Conservation (phyloP, 805 yeast species). For the Candida montana region DNA sequence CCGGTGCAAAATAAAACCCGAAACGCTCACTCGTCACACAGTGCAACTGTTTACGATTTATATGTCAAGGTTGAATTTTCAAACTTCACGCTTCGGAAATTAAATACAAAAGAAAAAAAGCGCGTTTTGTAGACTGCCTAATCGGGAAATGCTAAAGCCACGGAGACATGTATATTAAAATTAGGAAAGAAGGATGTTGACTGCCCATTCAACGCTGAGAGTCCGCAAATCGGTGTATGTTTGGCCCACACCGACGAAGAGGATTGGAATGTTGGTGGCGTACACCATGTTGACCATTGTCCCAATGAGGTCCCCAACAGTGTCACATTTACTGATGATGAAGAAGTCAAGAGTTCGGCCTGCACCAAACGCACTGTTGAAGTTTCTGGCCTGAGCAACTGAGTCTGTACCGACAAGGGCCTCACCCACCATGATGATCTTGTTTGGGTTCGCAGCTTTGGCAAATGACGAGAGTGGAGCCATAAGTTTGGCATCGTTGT, state of each 20-base stretch:
- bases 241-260: constrained; percentile 96
- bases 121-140: constrained; percentile 4
- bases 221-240: constrained; percentile 92
- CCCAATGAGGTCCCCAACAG: constrained; percentile 95
- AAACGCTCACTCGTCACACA: too few species aligned
- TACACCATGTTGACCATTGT: constrained; percentile 96
- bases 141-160: constrained; percentile 2
- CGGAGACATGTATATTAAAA: neutral
- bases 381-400: constrained; percentile 89
- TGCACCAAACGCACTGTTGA: constrained; percentile 89
- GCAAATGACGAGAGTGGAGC: constrained; percentile 94
- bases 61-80: neutral
- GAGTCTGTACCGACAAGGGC: constrained; percentile 97
- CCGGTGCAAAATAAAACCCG: too few species aligned
- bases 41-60: too few species aligned
- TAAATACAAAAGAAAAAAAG: too few species aligned
- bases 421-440: constrained; percentile 97
- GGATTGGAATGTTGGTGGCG: constrained; percentile 91
- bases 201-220: constrained; percentile 88
- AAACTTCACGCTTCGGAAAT: neutral
- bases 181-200: constrained; percentile 64
- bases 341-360: constrained; percentile 80
- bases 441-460: constrained; percentile 91
- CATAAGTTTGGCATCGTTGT: constrained; percentile 91
- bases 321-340: constrained; percentile 90